Evolutionary conservation across 345 rosid species (phyloP).

Genomic region (Linum trigynum): DNA sequence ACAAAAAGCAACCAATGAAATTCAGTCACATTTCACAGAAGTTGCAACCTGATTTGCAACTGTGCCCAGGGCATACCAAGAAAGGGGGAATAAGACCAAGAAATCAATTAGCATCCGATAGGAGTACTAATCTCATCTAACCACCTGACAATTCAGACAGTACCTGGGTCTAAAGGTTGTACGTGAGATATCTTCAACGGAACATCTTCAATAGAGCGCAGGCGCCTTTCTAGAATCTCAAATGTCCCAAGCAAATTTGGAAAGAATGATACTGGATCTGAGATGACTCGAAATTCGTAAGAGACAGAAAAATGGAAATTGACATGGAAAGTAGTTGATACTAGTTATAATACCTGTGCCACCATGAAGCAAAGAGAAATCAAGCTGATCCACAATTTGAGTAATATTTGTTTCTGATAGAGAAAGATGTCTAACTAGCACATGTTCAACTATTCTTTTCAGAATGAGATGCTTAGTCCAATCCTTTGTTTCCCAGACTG

Average conservation of each 20-base stretch:
- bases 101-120: background rate
- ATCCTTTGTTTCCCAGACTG: constrained; percentile 76
- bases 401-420: constrained; percentile 41
- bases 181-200: constrained; percentile 77
- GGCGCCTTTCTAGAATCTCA: constrained; percentile 62
- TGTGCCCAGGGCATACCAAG: background rate
- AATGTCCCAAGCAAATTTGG: constrained; percentile 52
- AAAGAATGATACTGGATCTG: constrained; percentile 65
- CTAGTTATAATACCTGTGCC: constrained; percentile 39
- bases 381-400: constrained; percentile 79
- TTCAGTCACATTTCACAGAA: background rate
- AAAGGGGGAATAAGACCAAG: background rate
- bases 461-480: constrained; percentile 70
- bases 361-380: constrained; percentile 65
- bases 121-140: background rate
- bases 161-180: constrained; percentile 86
- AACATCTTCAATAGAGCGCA: constrained; percentile 59
- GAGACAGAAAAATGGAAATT: background rate
- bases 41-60: background rate
- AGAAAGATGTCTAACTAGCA: constrained; percentile 58
- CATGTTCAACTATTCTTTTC: constrained; percentile 58
- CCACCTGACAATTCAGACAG: background rate
- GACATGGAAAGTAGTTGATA: constrained; percentile 9
- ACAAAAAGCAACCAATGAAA: background rate
- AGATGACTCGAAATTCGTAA: background rate